Percentiles rank a stretch among this genome's conserved stretches.
Evolutionary conservation across 805 yeast genomes (phyloP).

Genomic region (Barnettozyma botsteinii): DNA sequence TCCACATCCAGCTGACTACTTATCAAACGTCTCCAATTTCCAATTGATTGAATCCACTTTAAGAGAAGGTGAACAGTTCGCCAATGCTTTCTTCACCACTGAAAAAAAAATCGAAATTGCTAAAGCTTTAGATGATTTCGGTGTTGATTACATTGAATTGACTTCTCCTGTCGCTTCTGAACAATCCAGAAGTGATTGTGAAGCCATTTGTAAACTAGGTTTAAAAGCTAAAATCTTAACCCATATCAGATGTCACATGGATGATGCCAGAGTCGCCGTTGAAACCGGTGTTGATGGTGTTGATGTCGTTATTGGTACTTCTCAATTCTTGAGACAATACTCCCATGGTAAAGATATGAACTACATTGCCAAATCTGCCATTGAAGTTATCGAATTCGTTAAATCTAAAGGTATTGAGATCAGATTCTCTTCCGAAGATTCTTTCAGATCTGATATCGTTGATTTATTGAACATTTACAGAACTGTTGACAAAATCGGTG

Average conservation of each 20-base stretch:
- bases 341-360: constrained; percentile 99
- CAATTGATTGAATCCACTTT: constrained; percentile 92
- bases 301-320: constrained; percentile 96
- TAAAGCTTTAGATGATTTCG: constrained; percentile 93
- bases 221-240: constrained; percentile 93
- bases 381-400: constrained; percentile 96
- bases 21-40: constrained; percentile 84
- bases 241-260: constrained; percentile 98
- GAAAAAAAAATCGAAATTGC: constrained; percentile 97
- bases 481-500: constrained; percentile 96
- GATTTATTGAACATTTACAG: constrained; percentile 92
- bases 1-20: constrained; percentile 87
- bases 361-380: constrained; percentile 91
- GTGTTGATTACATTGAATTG: constrained; percentile 95
- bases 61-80: constrained; percentile 98
- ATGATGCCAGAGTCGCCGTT: constrained; percentile 95
- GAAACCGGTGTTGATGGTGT: constrained; percentile 99
- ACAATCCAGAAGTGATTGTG: constrained; percentile 89
- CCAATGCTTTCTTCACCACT: constrained; percentile 91
- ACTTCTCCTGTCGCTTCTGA: constrained; percentile 98
- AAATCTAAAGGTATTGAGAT: constrained; percentile 95
- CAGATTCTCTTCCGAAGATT: constrained; percentile 94
- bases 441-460: constrained; percentile 94
- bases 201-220: constrained; percentile 96
- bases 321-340: constrained; percentile 88